Conservation (phyloP, 2,329 filamentous ascomycete genomes). For the Zopfia rhizophila region DNA sequence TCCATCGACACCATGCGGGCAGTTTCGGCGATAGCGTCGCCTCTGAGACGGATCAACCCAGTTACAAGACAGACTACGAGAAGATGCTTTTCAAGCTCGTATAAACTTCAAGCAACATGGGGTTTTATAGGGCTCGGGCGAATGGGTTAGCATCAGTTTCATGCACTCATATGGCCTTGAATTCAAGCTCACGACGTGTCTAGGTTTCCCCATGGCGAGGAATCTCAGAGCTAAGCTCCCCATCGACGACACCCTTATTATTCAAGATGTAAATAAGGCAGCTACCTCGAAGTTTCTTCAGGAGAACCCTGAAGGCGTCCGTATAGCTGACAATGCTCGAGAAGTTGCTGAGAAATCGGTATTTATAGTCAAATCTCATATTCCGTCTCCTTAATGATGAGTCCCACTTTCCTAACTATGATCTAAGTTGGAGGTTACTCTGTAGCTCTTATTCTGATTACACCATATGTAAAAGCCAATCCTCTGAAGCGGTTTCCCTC, state of each 20-base stretch:
- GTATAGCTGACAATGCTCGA: constrained; percentile 66
- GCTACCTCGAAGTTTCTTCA: constrained; percentile 67
- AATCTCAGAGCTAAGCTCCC: constrained; percentile 75
- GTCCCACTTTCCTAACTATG: constrained; percentile 65
- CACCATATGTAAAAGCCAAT: constrained; percentile 74
- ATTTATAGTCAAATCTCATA: too few relatives aligned
- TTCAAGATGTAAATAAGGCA: constrained; percentile 73
- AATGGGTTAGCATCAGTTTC: constrained; percentile 55
- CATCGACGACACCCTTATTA: constrained; percentile 68
- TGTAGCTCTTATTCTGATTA: constrained; percentile 70
- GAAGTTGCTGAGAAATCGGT: constrained; percentile 75
- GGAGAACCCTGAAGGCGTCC: constrained; percentile 64
- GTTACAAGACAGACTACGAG: constrained; percentile 35
- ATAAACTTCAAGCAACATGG: constrained; percentile 56
- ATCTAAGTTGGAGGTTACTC: constrained; percentile 77
- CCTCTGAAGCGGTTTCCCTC: constrained; percentile 68
- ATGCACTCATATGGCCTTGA: constrained; percentile 31
- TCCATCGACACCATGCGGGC: constrained; percentile 35
- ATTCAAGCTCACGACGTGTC: constrained; percentile 21
- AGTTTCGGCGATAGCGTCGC: constrained; percentile 38
- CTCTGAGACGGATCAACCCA: constrained; percentile 35
- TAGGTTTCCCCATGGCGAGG: constrained; percentile 78
- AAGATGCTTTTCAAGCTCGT: constrained; percentile 57
- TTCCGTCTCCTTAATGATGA: constrained; percentile 59
- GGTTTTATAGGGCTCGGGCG: constrained; percentile 62